Evolutionary conservation across 495 filamentous ascomycete species (phyloP), one percentile per base, ranked within the genome.

Genomic region (Talaromyces nanjingensis): DNA sequence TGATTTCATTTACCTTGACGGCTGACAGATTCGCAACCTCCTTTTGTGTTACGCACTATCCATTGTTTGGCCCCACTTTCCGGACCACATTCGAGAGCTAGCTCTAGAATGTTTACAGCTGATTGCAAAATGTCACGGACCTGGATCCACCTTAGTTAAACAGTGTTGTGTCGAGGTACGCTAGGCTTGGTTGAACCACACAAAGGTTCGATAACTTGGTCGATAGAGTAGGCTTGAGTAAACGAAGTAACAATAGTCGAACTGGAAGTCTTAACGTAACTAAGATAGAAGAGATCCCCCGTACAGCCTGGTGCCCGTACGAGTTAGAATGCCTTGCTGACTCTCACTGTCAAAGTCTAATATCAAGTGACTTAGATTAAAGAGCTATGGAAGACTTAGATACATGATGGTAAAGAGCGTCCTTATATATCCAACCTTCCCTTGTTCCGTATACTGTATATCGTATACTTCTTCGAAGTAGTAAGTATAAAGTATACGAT

Each of bases 141-240:
- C 55, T 58, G 55, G 55, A 58, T 58, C 55, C 55, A 58, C 55
- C 55, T 58, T 58, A 58, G 55, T 58, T 58, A 58, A 58, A 58
- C 55, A 58, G 55, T 4, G 55, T 34, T 58, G 55, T 58, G 55
- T 58, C 55, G 25, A 58, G 55, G 27, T 58, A 58, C 55, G 55
- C 12, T 58, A 58, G 25, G 55, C n/a, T 27, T 29, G 12, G 25
- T 34, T 58, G 55, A 58, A 58, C 55, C 55, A 34, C 55, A 58
- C 55, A 58, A 34, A 34, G 55, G 55, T 58, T 33, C 55, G 22
- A n/a, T n/a, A n/a, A n/a, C 55, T 57, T 34, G 12, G 27, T 54
- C 49, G 20, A 27, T 54, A 25, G 20, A 24, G 49, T 53, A 25
- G 49, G 7, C 29, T 31, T 54, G 7, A 54, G 22, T 54, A 54